Conservation (phyloP, 2,329 filamentous ascomycete species). For the Aspergillus amoenus region DNA sequence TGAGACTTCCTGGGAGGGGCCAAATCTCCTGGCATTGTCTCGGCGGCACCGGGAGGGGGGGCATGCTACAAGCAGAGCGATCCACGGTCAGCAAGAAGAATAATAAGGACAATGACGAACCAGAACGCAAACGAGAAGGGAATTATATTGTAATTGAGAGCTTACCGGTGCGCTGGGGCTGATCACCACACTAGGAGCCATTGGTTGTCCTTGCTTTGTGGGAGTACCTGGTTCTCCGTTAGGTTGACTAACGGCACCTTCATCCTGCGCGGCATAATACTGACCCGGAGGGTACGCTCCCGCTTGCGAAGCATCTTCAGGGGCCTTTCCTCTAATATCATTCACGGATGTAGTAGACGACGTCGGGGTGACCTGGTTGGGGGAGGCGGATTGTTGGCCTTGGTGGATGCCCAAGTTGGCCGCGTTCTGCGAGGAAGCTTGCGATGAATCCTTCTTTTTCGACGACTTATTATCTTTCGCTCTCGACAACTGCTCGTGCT, state of each 20-base stretch:
- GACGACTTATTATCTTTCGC: constrained; percentile 85
- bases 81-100: background rate
- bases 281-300: constrained; percentile 34
- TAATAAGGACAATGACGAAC: background rate
- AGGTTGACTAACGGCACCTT: constrained; percentile 36
- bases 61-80: constrained; percentile 63
- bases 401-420: constrained; percentile 48
- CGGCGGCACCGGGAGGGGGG: constrained; percentile 86
- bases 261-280: constrained; percentile 39
- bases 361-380: constrained; percentile 71
- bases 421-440: constrained; percentile 76
- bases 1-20: constrained; percentile 93
- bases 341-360: constrained; percentile 86
- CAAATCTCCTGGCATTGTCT: constrained; percentile 97
- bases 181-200: constrained; percentile 87
- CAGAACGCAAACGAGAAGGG: background rate
- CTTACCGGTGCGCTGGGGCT: constrained; percentile 87
- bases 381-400: constrained; percentile 58
- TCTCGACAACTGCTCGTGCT: constrained; percentile 84
- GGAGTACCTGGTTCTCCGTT: constrained; percentile 59
- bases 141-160: constrained; percentile 1
- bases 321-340: constrained; percentile 79
- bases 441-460: constrained; percentile 59
- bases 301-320: constrained; percentile 37
- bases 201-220: constrained; percentile 59